Conservation (phyloP, 1,284 basidiomycete genomes). For the Cryptococcus sp. region DNA sequence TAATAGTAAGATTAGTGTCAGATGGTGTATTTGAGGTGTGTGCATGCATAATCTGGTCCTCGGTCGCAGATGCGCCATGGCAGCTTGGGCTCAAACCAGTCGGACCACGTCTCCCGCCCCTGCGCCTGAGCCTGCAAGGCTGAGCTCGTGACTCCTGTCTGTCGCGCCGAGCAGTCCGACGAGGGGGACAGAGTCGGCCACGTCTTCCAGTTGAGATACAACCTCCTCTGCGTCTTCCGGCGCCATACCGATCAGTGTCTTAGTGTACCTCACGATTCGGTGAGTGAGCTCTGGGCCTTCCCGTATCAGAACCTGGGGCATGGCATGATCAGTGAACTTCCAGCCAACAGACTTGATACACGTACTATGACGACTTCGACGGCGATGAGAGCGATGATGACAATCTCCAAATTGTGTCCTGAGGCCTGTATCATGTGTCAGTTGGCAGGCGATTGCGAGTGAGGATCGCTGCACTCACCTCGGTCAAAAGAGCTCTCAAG, state of each 20-base stretch:
- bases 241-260: background rate
- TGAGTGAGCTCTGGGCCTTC: constrained; percentile 35
- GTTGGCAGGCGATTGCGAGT: background rate
- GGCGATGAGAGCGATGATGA: constrained; percentile 85
- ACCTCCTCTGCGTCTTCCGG: constrained; percentile 8
- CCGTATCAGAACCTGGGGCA: constrained; percentile 29
- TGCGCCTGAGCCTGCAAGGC: no score
- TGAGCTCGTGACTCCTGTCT: no score
- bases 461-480: constrained; percentile 57
- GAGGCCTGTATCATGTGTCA: constrained; percentile 62
- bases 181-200: constrained; percentile 5
- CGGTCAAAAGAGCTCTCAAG: constrained; percentile 73
- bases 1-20: no score
- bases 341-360: constrained; percentile 19
- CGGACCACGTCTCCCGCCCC: no score
- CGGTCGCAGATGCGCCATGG: no score
- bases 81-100: no score
- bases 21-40: no score
- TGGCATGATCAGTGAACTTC: background rate
- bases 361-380: constrained; percentile 85
- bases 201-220: constrained; percentile 3
- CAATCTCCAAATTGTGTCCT: constrained; percentile 82
- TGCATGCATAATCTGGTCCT: no score
- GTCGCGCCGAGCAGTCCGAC: constrained; percentile 4
- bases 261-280: constrained; percentile 15